phyloP scores from a whole-genome alignment of 2,329 filamentous ascomycete genomes.

The Pyrenophora graminea region DNA sequence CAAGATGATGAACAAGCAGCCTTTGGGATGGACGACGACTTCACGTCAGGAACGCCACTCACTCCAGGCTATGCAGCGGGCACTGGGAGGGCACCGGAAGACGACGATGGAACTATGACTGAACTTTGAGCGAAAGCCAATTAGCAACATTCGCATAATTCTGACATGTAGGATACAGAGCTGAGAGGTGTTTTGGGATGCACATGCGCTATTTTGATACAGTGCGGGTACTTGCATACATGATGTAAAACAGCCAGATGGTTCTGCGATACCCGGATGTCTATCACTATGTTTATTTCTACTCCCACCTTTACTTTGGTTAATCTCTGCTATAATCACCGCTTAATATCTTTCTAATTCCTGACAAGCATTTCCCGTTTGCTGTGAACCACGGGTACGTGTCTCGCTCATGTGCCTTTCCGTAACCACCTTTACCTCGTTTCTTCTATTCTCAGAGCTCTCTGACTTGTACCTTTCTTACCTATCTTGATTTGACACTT shows the following conservation, averaged over 20 bases:
- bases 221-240: constrained; percentile 2
- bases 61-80: constrained; percentile 33
- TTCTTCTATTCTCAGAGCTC: too few species aligned
- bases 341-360: background rate
- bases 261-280: constrained; percentile 4
- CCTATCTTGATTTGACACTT: too few species aligned
- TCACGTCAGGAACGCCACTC: constrained; percentile 47
- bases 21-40: constrained; percentile 48
- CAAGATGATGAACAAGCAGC: constrained; percentile 26
- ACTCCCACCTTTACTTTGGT: too few species aligned
- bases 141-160: background rate
- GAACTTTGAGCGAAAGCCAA: constrained; percentile 21
- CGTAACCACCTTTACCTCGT: too few species aligned
- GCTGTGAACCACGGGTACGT: background rate
- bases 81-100: constrained; percentile 26
- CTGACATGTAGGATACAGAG: background rate
- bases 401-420: too few species aligned
- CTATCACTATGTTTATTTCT: background rate
- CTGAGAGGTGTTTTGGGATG: background rate
- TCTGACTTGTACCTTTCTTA: too few species aligned
- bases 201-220: background rate
- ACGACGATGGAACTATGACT: constrained; percentile 27
- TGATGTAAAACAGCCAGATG: background rate
- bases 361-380: background rate
- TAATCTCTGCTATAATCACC: background rate